Base-by-base conservation (phyloP, 1,284 basidiomycete species). In the Heimioporus punctisporus region DNA sequence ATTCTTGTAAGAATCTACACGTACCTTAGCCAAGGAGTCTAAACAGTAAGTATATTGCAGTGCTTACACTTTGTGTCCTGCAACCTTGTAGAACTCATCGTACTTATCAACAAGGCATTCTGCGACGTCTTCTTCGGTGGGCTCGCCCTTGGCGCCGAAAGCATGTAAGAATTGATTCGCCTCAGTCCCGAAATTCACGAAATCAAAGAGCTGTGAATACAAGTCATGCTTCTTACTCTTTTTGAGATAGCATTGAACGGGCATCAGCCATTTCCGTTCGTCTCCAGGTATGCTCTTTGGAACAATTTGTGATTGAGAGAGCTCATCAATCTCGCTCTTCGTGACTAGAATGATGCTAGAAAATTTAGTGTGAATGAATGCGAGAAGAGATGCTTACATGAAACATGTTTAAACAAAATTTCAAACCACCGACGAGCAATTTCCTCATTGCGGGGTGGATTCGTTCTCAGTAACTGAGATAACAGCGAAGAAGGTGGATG, bases 121-220 rank as follows among this genome's bases (percentile, higher is more conserved):
- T 76, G 80, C 83, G 25, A 90, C 64, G 59, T 96, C 92, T 59
- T 92, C 86, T 1, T 92, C 86, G 34, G 86, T 93, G 1, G 96
- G 95, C 65, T 95, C 90, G 46, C 86, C 84, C 63, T 86, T 88
- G 26, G 95, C 92, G 12, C 95, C 95, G 62, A 92, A 93, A 14
- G 88, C 86, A 55, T 82, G 83, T 44, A 98, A 76, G 72, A 98
- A 96, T 5, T 81, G 76, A 61, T 92, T 94, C 8, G 90, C 95
- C 9, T 78, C 77, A 0, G 80, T 66, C 0, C 95, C 95, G 71
- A 96, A 97, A 70, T 97, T 89, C 48, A 98, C 83, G 61, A 94
- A 95, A 26, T 45, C 26, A 14, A 45, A 45, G 11, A 45, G n/a
- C 27, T 45, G n/a, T n/a, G 27, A 28, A 14, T 45, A 45, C 4